Percentiles rank a stretch among this genome's conserved stretches.
phyloP scores from a whole-genome alignment of 768 basidiomycete genomes.

The Boletus rubroflammeus region DNA sequence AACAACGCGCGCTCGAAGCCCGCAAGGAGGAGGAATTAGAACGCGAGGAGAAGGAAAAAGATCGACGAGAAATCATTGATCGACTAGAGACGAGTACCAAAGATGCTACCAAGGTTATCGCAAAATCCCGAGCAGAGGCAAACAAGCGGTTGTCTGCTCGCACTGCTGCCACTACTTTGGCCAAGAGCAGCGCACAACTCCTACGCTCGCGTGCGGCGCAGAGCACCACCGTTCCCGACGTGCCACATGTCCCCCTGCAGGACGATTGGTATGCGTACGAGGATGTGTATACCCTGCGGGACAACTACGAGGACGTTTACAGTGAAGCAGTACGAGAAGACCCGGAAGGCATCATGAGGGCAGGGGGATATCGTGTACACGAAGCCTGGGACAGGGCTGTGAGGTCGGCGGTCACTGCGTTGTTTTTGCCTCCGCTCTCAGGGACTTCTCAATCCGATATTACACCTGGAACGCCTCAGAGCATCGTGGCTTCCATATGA shows the following conservation, averaged over 20 bases:
- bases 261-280: conserved; percentile 77
- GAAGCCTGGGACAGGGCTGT: conserved; percentile 87
- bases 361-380: conserved; percentile 76
- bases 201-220: conserved; percentile 63
- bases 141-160: conserved; percentile 59
- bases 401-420: conserved; percentile 64
- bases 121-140: conserved; percentile 62
- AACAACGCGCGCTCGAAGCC: conserved; percentile 62
- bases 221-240: conserved; percentile 66
- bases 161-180: conserved; percentile 38
- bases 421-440: conserved; percentile 57
- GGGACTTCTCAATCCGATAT: conserved; percentile 21
- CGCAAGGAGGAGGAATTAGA: conserved; percentile 72
- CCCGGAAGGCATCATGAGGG: conserved; percentile 74
- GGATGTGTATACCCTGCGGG: conserved; percentile 55
- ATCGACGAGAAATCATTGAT: conserved; percentile 72
- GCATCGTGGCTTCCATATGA: conserved; percentile 43
- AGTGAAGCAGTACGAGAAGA: conserved; percentile 77
- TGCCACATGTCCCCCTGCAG: conserved; percentile 74
- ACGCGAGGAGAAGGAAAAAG: conserved; percentile 70
- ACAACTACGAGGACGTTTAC: conserved; percentile 64
- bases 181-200: conserved; percentile 45
- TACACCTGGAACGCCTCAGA: conserved; percentile 30
- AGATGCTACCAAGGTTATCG: conserved; percentile 66
- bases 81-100: conserved; percentile 74